These are phyloP conservation scores for Leucoagaricus sp. DNA, from an alignment of 1,284 basidiomycete genomes.

Conservation along the genomic window DNA sequence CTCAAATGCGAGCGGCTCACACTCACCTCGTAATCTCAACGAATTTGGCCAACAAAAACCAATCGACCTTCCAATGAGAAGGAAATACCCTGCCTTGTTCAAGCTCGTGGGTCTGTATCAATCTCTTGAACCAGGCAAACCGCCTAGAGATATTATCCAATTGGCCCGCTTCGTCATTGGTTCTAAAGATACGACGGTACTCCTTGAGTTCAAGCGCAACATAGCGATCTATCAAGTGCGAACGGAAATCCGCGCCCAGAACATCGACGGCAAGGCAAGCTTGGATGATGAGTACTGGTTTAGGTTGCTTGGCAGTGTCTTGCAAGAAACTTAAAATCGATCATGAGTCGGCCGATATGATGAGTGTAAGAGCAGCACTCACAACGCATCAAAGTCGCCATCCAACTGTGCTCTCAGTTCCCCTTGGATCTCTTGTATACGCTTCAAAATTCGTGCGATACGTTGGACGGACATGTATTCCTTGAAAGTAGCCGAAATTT, in stretches of 20 bases:
- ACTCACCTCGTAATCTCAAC: constrained; percentile 81
- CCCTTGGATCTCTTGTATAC: constrained; percentile 79
- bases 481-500: constrained; percentile 80
- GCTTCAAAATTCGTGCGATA: constrained; percentile 76
- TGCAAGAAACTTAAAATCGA: constrained; percentile 66
- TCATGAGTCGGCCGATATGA: background rate
- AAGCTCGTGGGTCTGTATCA: constrained; percentile 87
- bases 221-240: constrained; percentile 86
- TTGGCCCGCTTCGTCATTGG: constrained; percentile 92
- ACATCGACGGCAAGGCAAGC: constrained; percentile 87
- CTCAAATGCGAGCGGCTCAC: background rate
- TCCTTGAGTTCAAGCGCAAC: constrained; percentile 91
- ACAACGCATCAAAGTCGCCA: constrained; percentile 90
- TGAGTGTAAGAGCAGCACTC: constrained; percentile 31
- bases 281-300: constrained; percentile 66
- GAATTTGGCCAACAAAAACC: constrained; percentile 81
- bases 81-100: constrained; percentile 87
- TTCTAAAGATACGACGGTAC: constrained; percentile 94
- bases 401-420: constrained; percentile 79
- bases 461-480: constrained; percentile 73
- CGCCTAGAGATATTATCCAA: constrained; percentile 93
- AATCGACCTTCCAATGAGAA: constrained; percentile 79
- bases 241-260: constrained; percentile 80
- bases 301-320: constrained; percentile 69
- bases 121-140: constrained; percentile 95